Evolutionary conservation across 2,329 filamentous ascomycete species (phyloP), one percentile per base, ranked within the genome.

Genomic region (Stagonosporopsis chrysanthemi): DNA sequence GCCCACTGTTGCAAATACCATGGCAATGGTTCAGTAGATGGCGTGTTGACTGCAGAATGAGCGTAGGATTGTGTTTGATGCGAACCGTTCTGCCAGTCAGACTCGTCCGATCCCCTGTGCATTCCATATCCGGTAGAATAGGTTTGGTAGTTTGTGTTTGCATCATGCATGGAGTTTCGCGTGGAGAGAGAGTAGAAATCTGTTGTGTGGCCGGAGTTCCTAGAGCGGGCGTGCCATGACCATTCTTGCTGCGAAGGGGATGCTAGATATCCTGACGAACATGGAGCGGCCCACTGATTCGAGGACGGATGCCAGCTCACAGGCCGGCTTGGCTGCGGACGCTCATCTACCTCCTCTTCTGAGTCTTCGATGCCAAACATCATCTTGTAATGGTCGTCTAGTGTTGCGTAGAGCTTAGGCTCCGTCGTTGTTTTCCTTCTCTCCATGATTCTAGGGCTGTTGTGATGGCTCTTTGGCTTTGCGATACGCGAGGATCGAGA

Each of bases 291-390:
- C 62, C 79, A 72, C 31, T 73, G 74, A 56, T 84, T 81, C 9
- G 88, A 84, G 22, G 84, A 84, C 2, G 89, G 88, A 72, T 92
- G 90, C 90, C 90, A 92, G 80, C 89, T 92, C 42, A 90, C 80
- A 6, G 90, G 89, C 39, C 90, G 66, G 46, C 63, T 65, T 31
- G 66, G 60, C 46, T 73, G 66, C 38, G 60, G 66, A 38, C 59
- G 66, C 26, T 71, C 64, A 23, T 73, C 69, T 15, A 56, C 28
- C 7, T 48, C 60, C 45, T 71, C 67, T 29, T 75, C 71, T 29
- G 68, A 58, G 41, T 63, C 64, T 14, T 63, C 56, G 26, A 74
- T 63, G 7, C 76, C 75, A 60, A 77, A 77, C 74, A 77, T 77
- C 72, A 77, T 75, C 54, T 74, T 74, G 66, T 71, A 77, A 50